Conservation (phyloP, 768 basidiomycete species). For the Asterophora lycoperdoides region DNA sequence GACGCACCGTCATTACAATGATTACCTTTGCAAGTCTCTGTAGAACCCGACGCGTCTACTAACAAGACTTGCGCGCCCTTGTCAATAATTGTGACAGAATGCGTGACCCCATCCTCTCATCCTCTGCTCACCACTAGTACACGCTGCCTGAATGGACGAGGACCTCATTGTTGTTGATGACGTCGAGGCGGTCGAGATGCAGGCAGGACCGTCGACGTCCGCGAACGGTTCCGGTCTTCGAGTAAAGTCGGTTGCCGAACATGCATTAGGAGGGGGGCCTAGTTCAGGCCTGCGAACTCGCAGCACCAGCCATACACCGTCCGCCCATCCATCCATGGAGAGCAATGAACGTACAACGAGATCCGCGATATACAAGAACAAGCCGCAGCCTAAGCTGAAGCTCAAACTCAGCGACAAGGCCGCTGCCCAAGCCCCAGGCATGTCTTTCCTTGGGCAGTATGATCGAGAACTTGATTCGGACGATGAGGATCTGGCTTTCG, state of each 20-base stretch:
- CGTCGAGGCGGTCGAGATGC: conserved; percentile 36
- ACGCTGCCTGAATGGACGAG: conserved; percentile 40
- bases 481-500: conserved; percentile 90
- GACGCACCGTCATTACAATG: no score
- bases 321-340: conserved; percentile 21
- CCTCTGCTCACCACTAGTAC: no score
- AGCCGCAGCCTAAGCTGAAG: conserved; percentile 74
- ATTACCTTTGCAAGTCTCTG: no score
- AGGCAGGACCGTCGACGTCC: conserved; percentile 32
- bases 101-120: no score
- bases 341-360: conserved; percentile 53
- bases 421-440: conserved; percentile 75
- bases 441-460: conserved; percentile 86
- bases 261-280: conserved; percentile 16
- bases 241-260: conserved; percentile 23
- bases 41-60: no score
- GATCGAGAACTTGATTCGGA: conserved; percentile 95
- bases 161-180: conserved; percentile 64
- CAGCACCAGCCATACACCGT: conserved; percentile 25
- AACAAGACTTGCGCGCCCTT: no score
- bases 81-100: no score
- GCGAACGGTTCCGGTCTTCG: conserved; percentile 16
- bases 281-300: conserved; percentile 30
- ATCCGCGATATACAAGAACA: conserved; percentile 44
- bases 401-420: conserved; percentile 84